phyloP scores from a whole-genome alignment of 306 rosid species.

The Quercus glauca region DNA sequence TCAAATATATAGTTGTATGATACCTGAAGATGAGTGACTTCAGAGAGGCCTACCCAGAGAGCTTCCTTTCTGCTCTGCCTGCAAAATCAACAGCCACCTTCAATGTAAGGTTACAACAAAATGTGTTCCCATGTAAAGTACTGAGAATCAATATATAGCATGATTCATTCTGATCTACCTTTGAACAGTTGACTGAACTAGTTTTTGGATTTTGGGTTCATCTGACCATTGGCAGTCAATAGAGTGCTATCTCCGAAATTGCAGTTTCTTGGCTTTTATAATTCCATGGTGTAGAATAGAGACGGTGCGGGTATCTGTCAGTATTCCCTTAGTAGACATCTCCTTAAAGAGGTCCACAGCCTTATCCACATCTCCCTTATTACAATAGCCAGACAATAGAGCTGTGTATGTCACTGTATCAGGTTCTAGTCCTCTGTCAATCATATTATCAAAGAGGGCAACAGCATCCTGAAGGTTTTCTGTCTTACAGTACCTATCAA shows the following conservation, averaged over 20 bases:
- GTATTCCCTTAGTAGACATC: constrained; percentile 56
- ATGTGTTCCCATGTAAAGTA: constrained; percentile 3
- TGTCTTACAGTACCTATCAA: constrained; percentile 52
- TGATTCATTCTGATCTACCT: constrained; percentile 5
- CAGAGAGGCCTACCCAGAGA: neutral
- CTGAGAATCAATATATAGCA: neutral
- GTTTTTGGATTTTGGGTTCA: constrained; percentile 10
- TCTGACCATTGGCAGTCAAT: constrained; percentile 9
- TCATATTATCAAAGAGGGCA: constrained; percentile 53
- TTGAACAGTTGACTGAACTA: constrained; percentile 8
- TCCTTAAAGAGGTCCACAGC: constrained; percentile 42
- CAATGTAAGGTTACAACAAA: constrained; percentile 16
- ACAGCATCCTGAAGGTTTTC: constrained; percentile 52
- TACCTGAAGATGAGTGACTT: constrained; percentile 20
- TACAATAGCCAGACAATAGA: constrained; percentile 48
- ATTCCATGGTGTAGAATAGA: constrained; percentile 44
- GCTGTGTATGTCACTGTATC: constrained; percentile 68
- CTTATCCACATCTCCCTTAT: constrained; percentile 37
- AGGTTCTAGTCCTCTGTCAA: constrained; percentile 57
- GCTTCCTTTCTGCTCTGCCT: constrained; percentile 19
- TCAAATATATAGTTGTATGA: neutral
- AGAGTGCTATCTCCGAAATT: constrained; percentile 25
- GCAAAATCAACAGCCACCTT: constrained; percentile 18
- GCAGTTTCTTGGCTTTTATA: constrained; percentile 52
- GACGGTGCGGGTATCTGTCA: constrained; percentile 20